phyloP scores from a whole-genome alignment of 306 rosid species.

The Crotalaria pallida region DNA sequence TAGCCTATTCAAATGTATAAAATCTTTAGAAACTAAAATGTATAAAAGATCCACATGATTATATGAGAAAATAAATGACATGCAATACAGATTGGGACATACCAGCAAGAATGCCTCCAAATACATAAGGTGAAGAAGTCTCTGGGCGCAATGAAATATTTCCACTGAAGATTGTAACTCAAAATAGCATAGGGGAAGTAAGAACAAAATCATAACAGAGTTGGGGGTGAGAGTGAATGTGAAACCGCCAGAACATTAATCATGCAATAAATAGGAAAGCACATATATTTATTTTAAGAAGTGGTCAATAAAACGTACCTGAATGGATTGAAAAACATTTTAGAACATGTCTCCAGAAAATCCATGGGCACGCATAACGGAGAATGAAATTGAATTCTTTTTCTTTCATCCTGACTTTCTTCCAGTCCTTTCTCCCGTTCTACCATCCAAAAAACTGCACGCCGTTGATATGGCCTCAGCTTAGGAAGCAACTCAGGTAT shows the following conservation, averaged over 20 bases:
- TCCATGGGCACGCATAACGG: slow-evolving; percentile 76
- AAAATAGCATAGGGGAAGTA: slow-evolving; percentile 23
- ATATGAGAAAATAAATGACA: slow-evolving; percentile 14
- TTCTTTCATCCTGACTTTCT: slow-evolving; percentile 40
- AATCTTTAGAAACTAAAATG: neutral
- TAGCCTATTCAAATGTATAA: slow-evolving; percentile 1
- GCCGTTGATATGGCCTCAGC: slow-evolving; percentile 85
- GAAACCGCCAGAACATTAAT: slow-evolving; percentile 15
- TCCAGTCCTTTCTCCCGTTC: slow-evolving; percentile 60
- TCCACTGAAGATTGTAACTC: slow-evolving; percentile 62
- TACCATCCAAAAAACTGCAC: slow-evolving; percentile 97
- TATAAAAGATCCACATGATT: neutral
- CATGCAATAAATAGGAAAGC: slow-evolving; percentile 1
- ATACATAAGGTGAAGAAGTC: slow-evolving; percentile 48
- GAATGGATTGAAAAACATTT: slow-evolving; percentile 90
- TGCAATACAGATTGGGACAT: slow-evolving; percentile 34
- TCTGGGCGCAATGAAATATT: slow-evolving; percentile 63
- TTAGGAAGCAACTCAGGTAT: slow-evolving; percentile 80
- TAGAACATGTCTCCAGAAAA: slow-evolving; percentile 54
- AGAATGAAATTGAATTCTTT: slow-evolving; percentile 43
- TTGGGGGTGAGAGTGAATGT: neutral
- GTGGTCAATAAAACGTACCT: slow-evolving; percentile 45
- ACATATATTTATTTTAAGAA: neutral
- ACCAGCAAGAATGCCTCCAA: slow-evolving; percentile 99
- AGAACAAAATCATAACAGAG: slow-evolving; percentile 18